phyloP scores from a whole-genome alignment of 2,329 filamentous ascomycete genomes.

The Daldinia eschscholtzii region DNA sequence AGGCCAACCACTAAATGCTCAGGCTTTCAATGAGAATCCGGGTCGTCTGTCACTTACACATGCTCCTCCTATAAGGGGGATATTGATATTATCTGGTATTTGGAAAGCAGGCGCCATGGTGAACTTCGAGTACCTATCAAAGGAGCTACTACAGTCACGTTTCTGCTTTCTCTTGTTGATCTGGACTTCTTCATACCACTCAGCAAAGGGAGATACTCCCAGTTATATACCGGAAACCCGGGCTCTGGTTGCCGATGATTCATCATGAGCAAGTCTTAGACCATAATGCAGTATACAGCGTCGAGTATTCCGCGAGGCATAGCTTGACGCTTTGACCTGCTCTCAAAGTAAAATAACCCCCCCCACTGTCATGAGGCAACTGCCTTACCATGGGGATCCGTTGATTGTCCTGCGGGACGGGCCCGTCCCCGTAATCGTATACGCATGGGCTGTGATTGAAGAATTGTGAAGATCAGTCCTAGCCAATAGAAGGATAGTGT shows the following conservation, averaged over 20 bases:
- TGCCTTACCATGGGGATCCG: neutral
- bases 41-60: constrained; percentile 27
- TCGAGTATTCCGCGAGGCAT: neutral
- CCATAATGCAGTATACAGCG: neutral
- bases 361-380: neutral
- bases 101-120: constrained; percentile 35
- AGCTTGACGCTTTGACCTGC: neutral
- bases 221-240: neutral
- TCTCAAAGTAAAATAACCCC: neutral
- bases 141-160: constrained; percentile 1
- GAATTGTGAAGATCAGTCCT: too few relatives aligned
- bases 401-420: neutral
- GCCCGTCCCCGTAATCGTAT: constrained; percentile 1
- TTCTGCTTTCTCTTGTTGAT: neutral
- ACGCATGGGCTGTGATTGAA: neutral
- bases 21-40: neutral
- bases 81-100: neutral
- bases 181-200: neutral
- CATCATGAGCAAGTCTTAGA: neutral
- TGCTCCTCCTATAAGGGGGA: constrained; percentile 21
- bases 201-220: neutral
- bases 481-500: neutral
- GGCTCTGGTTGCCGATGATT: neutral
- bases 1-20: neutral
- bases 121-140: neutral